Evolutionary conservation across 164 flowering plant genomes (phyloP), one percentile per base, ranked within the genome.

Genomic region (Vitis riparia): DNA sequence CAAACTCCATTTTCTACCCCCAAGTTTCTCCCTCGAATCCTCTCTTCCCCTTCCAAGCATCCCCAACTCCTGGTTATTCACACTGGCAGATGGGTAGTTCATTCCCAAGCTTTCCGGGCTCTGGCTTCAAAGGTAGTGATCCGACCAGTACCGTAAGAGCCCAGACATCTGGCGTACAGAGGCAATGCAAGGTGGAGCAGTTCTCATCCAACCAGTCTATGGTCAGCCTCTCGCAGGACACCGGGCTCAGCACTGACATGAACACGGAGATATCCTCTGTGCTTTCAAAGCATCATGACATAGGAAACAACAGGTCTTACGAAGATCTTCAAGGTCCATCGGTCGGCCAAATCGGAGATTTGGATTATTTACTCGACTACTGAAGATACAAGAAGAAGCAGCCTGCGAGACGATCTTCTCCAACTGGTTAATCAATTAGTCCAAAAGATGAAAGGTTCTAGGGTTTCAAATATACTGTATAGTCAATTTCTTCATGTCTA

Each of bases 191-290:
- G 71, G 71, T 76, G 59, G 83, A 79, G 68, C 89, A 79, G 44
- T 81, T 73, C 70, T 80, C 79, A 16, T 75, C 80, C 3, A 83
- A 78, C 59, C 86, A 81, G 63, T 80, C 87, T 4, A 78, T 84
- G 77, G 63, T 77, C 11, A 81, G 75, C 47, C 78, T 44, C 19
- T 84, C 90, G 2, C 88, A 84, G 51, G 90, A 85, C 23, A 85
- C 88, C 2, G 87, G 84, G 1, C 52, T 77, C 27, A 84, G 88
- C 66, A 80, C 79, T 3, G 88, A 83, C 56, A 52, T 77, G 23
- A 67, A 71, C 65, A 71, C 83, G 1, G 90, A 87, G 79, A 84
- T 83, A n/a, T 87, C 90, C 0, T 87, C 75, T 8, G 80, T 76
- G 11, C 65, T 76, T 9, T 77, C 84, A 6, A 79, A 78, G 76